Conservation (phyloP, 2,329 filamentous ascomycete genomes). For the Fusarium torreyae region DNA sequence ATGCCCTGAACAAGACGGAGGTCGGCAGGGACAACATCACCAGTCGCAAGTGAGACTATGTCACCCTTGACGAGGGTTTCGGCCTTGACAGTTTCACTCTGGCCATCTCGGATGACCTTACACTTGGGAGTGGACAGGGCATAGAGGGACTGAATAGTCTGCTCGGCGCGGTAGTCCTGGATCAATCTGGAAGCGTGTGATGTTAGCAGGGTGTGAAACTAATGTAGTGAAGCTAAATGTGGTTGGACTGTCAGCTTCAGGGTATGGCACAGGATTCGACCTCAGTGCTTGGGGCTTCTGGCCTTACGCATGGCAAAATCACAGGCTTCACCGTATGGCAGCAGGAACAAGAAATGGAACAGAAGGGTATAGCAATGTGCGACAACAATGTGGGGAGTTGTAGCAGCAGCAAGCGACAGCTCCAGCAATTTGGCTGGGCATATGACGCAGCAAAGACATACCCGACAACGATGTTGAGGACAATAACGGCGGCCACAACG, state of each 20-base stretch:
- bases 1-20: slow-evolving; percentile 75
- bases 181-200: slow-evolving; percentile 60
- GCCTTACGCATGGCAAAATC: slow-evolving; percentile 45
- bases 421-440: slow-evolving; percentile 42
- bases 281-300: slow-evolving; percentile 50
- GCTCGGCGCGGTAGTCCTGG: slow-evolving; percentile 74
- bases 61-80: slow-evolving; percentile 76
- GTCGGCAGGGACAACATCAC: slow-evolving; percentile 80
- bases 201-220: slow-evolving; percentile 49
- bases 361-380: slow-evolving; percentile 40
- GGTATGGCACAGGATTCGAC: slow-evolving; percentile 48
- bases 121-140: slow-evolving; percentile 72
- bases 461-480: slow-evolving; percentile 78
- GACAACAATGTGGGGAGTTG: slow-evolving; percentile 37
- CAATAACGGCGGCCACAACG: slow-evolving; percentile 75
- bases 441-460: slow-evolving; percentile 57
- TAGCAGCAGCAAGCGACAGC: slow-evolving; percentile 35
- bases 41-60: slow-evolving; percentile 72
- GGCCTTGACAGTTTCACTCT: slow-evolving; percentile 67
- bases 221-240: slow-evolving; percentile 24
- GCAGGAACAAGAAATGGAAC: slow-evolving; percentile 36
- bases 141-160: slow-evolving; percentile 73
- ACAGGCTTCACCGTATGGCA: slow-evolving; percentile 51
- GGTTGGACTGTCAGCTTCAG: slow-evolving; percentile 49
- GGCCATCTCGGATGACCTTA: slow-evolving; percentile 70